These are phyloP conservation scores for Euryodendron excelsum DNA, from an alignment of 148 eudicot genomes.

Conservation along the genomic window DNA sequence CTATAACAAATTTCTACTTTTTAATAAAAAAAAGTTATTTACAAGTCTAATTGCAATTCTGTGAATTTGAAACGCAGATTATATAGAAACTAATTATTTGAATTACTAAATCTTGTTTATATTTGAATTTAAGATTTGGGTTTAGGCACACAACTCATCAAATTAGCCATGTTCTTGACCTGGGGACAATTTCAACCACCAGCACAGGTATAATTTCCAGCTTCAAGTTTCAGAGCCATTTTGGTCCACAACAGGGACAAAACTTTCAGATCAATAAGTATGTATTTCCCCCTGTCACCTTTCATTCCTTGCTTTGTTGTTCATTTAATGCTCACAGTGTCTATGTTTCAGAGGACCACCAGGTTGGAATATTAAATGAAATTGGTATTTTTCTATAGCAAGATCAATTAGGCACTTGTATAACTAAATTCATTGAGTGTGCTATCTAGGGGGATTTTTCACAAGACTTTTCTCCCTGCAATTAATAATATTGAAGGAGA, in stretches of 20 bases:
- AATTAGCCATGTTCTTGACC: background rate
- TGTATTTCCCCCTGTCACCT: background rate
- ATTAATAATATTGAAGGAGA: background rate
- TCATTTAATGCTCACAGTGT: background rate
- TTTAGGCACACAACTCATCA: background rate
- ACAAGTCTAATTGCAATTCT: too few species aligned
- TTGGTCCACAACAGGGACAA: background rate
- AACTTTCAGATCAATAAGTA: background rate
- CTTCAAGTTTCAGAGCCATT: too few species aligned
- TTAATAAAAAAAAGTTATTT: too few species aligned
- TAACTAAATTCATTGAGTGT: background rate
- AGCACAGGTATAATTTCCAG: background rate
- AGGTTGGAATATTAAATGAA: too few species aligned
- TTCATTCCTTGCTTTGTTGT: background rate
- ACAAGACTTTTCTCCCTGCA: background rate
- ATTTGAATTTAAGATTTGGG: background rate
- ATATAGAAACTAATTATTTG: too few species aligned
- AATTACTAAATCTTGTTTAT: too few species aligned
- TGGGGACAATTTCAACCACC: background rate
- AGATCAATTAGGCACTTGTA: background rate
- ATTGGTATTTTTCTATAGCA: too few species aligned
- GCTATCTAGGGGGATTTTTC: slow-evolving; percentile 3
- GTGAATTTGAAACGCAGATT: too few species aligned
- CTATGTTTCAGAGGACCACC: too few species aligned
- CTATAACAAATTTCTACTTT: too few species aligned